Percentiles rank a stretch among this genome's conserved stretches.
Conservation (phyloP, 352 stramenopile genomes). For the Discostella stelligera region DNA sequence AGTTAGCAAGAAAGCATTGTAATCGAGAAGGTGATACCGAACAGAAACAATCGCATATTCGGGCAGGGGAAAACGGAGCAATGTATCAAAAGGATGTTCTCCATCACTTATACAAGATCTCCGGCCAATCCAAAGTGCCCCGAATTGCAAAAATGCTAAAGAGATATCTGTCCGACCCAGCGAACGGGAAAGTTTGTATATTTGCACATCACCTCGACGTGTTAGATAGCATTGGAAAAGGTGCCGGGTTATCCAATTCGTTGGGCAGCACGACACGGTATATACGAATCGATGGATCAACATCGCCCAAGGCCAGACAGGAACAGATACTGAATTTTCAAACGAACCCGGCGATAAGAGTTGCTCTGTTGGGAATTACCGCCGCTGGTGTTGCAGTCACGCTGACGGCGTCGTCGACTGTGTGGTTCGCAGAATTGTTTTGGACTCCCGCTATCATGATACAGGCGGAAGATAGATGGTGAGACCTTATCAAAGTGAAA, state of each 20-base stretch:
- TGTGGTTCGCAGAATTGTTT: slow-evolving; percentile 88
- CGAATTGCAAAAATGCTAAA: slow-evolving; percentile 72
- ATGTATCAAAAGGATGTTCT: slow-evolving; percentile 64
- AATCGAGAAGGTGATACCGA: background rate
- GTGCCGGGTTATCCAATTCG: slow-evolving; percentile 58
- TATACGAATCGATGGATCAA: slow-evolving; percentile 88
- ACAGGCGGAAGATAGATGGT: slow-evolving; percentile 86
- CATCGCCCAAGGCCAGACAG: slow-evolving; percentile 76
- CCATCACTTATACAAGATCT: slow-evolving; percentile 83
- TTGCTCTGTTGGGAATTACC: slow-evolving; percentile 86
- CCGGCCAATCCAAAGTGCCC: slow-evolving; percentile 82
- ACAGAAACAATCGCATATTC: background rate
- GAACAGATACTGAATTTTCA: slow-evolving; percentile 85
- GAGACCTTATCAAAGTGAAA: background rate
- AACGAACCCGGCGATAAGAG: slow-evolving; percentile 73
- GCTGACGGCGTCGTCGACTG: slow-evolving; percentile 85
- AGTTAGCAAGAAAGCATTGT: slow-evolving; percentile 45
- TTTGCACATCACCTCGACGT: slow-evolving; percentile 87
- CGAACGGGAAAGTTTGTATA: slow-evolving; percentile 83
- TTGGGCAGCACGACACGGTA: slow-evolving; percentile 41
- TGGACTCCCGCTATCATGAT: slow-evolving; percentile 87
- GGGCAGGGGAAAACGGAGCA: slow-evolving; percentile 2
- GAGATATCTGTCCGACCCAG: slow-evolving; percentile 59
- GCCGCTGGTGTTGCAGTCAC: slow-evolving; percentile 87
- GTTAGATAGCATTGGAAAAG: slow-evolving; percentile 71